Conservation (phyloP, 441 rosid genomes). For the Syzygium syzygioides region DNA sequence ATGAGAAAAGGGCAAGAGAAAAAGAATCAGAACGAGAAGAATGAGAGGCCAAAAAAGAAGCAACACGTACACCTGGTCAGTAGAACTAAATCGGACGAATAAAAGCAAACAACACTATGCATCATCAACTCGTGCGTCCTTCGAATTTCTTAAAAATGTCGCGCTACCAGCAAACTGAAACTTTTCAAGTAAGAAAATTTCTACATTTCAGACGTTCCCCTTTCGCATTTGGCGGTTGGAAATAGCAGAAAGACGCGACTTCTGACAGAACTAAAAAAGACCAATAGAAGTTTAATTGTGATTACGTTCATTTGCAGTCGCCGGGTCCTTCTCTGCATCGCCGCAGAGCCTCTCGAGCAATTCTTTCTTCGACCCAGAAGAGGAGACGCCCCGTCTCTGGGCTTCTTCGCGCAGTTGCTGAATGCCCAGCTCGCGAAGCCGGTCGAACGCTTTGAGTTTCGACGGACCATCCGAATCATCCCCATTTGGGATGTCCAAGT, state of each 20-base stretch:
- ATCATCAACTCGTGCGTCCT: not conserved
- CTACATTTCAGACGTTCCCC: not conserved
- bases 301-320: conserved; percentile 21
- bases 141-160: not conserved
- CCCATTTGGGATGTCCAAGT: conserved; percentile 6
- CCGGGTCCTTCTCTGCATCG: conserved; percentile 8
- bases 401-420: conserved; percentile 67
- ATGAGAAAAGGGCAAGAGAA: not conserved
- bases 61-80: not conserved
- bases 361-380: conserved; percentile 53
- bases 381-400: conserved; percentile 33
- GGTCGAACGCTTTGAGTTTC: conserved; percentile 38
- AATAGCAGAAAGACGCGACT: not conserved
- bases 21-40: not conserved
- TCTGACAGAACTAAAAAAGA: not conserved
- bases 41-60: not conserved
- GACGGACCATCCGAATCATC: conserved; percentile 24
- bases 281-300: not conserved
- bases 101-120: not conserved
- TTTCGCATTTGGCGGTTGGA: not conserved
- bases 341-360: conserved; percentile 50
- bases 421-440: conserved; percentile 43
- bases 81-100: not conserved
- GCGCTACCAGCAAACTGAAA: not conserved
- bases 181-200: not conserved